Evolutionary conservation across 306 rosid species (phyloP), one percentile per base, ranked within the genome.

Genomic region (Casuarina cunninghamiana): DNA sequence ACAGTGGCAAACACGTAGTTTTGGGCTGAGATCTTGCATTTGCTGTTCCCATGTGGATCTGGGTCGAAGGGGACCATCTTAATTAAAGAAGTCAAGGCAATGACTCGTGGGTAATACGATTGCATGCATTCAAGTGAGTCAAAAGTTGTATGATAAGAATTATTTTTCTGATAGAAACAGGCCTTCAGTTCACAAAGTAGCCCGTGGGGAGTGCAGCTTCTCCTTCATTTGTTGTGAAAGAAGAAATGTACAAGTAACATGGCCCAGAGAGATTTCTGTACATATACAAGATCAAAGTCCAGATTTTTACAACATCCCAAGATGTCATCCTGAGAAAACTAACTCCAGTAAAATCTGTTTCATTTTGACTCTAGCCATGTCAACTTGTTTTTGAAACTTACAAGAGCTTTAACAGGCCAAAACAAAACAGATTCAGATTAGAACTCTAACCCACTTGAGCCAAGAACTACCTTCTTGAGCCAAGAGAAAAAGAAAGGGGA

Each of bases 401-500:
- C 41, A 75, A 39, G 58, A 38, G 66, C 41, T 19, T 45, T 71
- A 80, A 80, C 87, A 71, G 80, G 37, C 76, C 87, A 86, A 26
- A 81, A 77, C 77, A 79, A 79, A 78, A 84, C 16, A 45, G 86
- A 74, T 67, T 81, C 91, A 83, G 71, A 86, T 65, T 75, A 82
- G 78, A 83, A 80, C 84, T 81, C 79, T 6, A 75, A 21, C 75
- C 75, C 62, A 21, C 45, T 71, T n/a, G n/a, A n/a, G n/a, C n/a
- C n/a, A n/a, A n/a, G n/a, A n/a, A n/a, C n/a, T n/a, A n/a, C n/a
- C n/a, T n/a, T n/a, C n/a, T n/a, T 15, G 46, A 43, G 41, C 77
- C 38, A 26, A 49, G 12, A 10, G 21, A 53, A 50, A 9, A 7
- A 74, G 0, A 32, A 3, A 10, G 32, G 66, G 58, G 62, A 73